Conservation (phyloP, 495 filamentous ascomycete genomes). For the Eremomyces bilateralis region DNA sequence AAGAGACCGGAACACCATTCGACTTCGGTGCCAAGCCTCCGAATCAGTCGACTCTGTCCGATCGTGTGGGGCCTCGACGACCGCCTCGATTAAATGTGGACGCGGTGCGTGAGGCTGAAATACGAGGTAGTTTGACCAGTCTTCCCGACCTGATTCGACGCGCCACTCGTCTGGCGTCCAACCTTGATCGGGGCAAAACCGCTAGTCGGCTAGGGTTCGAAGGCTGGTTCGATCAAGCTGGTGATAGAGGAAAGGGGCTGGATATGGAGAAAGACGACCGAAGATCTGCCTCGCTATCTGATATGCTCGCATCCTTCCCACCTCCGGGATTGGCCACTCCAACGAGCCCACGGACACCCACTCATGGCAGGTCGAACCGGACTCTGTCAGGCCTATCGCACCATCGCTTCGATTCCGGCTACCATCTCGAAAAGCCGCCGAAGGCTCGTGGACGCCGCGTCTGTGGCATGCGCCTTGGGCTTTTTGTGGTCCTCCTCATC, state of each 20-base stretch:
- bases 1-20: slow-evolving; percentile 15
- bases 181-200: slow-evolving; percentile 71
- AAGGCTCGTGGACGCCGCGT: too few species aligned
- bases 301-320: slow-evolving; percentile 83
- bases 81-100: slow-evolving; percentile 62
- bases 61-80: slow-evolving; percentile 27
- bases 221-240: slow-evolving; percentile 21
- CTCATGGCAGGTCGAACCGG: too few species aligned
- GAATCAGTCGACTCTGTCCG: slow-evolving; percentile 12
- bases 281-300: slow-evolving; percentile 50
- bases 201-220: slow-evolving; percentile 42
- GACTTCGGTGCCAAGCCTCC: slow-evolving; percentile 1
- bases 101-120: slow-evolving; percentile 55
- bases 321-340: slow-evolving; percentile 45
- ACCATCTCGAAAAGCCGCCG: too few species aligned
- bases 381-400: too few species aligned
- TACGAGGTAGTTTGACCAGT: slow-evolving; percentile 73
- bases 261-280: slow-evolving; percentile 6
- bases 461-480: slow-evolving; percentile 71
- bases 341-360: slow-evolving; percentile 4
- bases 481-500: slow-evolving; percentile 47
- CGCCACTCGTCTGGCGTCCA: slow-evolving; percentile 68
- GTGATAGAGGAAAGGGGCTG: slow-evolving; percentile 20
- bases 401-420: too few species aligned
- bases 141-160: slow-evolving; percentile 75